A percentile compares a stretch with the other conserved stretches of the same genome.
phyloP scores from a whole-genome alignment of 768 basidiomycete genomes.

The Phylloporus sp. region DNA sequence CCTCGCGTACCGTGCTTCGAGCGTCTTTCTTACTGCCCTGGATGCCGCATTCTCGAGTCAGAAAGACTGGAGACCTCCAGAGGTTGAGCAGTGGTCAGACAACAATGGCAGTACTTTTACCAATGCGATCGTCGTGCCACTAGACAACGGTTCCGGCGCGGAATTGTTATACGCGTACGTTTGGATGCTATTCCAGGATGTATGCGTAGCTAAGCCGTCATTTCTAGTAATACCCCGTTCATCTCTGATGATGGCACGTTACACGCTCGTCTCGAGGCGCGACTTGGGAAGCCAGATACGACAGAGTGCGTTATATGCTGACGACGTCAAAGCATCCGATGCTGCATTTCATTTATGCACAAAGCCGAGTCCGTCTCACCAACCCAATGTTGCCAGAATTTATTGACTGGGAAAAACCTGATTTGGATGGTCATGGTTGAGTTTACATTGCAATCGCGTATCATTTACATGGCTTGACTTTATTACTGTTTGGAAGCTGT shows the following conservation, averaged over 20 bases:
- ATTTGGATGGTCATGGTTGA: neutral
- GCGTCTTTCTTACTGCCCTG: neutral
- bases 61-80: conserved; percentile 10
- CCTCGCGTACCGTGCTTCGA: conserved; percentile 25
- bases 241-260: conserved; percentile 44
- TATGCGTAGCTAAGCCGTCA: neutral
- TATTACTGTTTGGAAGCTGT: conserved; percentile 3
- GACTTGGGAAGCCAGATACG: conserved; percentile 34
- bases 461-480: conserved; percentile 1
- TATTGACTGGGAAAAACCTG: too few relatives aligned
- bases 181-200: neutral
- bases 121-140: conserved; percentile 35
- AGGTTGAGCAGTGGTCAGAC: conserved; percentile 11
- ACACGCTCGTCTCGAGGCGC: conserved; percentile 44
- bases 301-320: conserved; percentile 46
- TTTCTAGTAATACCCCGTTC: conserved; percentile 42
- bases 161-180: conserved; percentile 55
- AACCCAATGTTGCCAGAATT: neutral
- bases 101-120: conserved; percentile 2
- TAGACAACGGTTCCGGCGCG: conserved; percentile 39
- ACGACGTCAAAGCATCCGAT: neutral
- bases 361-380: too few relatives aligned
- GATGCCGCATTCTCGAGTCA: conserved; percentile 2
- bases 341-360: too few relatives aligned
- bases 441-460: neutral